These are phyloP conservation scores for Hyaloperonospora arabidopsidis DNA, from an alignment of 352 stramenopile species.

Conservation along the genomic window DNA sequence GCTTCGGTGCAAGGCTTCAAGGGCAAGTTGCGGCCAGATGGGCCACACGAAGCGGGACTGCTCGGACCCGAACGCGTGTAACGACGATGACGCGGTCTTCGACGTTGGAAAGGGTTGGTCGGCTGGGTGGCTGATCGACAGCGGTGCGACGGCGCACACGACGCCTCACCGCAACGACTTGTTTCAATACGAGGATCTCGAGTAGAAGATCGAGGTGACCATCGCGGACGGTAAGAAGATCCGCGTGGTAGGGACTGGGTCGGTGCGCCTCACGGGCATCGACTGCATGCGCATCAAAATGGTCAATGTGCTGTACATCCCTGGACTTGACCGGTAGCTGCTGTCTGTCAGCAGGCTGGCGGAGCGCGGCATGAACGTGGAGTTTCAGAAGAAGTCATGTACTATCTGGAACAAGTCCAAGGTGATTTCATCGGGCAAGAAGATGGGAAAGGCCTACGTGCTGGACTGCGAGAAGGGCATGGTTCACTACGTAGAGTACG, in stretches of 20 bases:
- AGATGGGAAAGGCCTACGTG: not conserved
- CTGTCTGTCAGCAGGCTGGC: slow-evolving; percentile 17
- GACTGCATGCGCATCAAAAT: slow-evolving; percentile 5
- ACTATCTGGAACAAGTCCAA: slow-evolving; percentile 8
- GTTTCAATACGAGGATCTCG: slow-evolving; percentile 5
- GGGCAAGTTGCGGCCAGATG: not conserved
- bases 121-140: slow-evolving; percentile 1
- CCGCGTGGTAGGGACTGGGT: slow-evolving; percentile 4
- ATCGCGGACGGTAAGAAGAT: slow-evolving; percentile 16
- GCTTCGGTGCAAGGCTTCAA: not conserved
- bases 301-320: slow-evolving; percentile 12
- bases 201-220: slow-evolving; percentile 6
- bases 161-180: slow-evolving; percentile 11
- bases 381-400: slow-evolving; percentile 8
- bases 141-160: slow-evolving; percentile 7
- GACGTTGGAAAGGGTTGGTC: not conserved
- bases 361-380: slow-evolving; percentile 3
- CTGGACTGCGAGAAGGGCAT: not conserved
- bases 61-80: not conserved
- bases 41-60: not conserved
- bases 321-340: slow-evolving; percentile 9
- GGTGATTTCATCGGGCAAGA: not conserved
- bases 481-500: not conserved
- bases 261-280: slow-evolving; percentile 2
- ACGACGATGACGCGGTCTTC: too few relatives aligned